Conservation (phyloP, 2,329 filamentous ascomycete genomes). For the Biscogniauxia marginata region DNA sequence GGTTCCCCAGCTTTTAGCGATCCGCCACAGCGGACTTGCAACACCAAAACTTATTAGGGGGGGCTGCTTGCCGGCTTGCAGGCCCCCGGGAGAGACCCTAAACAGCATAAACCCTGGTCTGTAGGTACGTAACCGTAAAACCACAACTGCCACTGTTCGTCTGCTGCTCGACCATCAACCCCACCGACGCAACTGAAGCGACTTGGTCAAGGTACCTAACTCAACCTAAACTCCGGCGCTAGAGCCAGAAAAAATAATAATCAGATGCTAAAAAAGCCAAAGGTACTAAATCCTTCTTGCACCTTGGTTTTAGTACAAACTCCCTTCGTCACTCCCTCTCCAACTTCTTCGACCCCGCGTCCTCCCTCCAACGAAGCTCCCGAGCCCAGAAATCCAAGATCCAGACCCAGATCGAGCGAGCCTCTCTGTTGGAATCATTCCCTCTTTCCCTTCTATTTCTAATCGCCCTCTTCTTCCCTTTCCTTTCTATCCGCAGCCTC, state of each 20-base stretch:
- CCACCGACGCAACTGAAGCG: no score
- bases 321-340: not conserved
- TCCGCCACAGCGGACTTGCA: constrained; percentile 10
- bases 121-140: constrained; percentile 4
- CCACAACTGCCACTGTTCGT: no score
- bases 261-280: no score
- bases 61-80: not conserved
- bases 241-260: no score
- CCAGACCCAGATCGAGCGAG: not conserved
- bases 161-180: no score
- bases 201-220: no score
- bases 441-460: constrained; percentile 5
- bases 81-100: constrained; percentile 3
- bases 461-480: not conserved
- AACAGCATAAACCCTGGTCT: not conserved
- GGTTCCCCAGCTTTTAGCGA: constrained; percentile 25
- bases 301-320: not conserved
- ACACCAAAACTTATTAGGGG: constrained; percentile 6
- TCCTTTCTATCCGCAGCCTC: not conserved
- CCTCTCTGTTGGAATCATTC: not conserved
- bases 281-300: not conserved
- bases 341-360: not conserved
- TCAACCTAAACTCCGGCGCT: no score
- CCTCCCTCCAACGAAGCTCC: not conserved
- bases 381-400: not conserved